Conservation (phyloP, 345 rosid genomes). For the Eucalyptus tenuipes region DNA sequence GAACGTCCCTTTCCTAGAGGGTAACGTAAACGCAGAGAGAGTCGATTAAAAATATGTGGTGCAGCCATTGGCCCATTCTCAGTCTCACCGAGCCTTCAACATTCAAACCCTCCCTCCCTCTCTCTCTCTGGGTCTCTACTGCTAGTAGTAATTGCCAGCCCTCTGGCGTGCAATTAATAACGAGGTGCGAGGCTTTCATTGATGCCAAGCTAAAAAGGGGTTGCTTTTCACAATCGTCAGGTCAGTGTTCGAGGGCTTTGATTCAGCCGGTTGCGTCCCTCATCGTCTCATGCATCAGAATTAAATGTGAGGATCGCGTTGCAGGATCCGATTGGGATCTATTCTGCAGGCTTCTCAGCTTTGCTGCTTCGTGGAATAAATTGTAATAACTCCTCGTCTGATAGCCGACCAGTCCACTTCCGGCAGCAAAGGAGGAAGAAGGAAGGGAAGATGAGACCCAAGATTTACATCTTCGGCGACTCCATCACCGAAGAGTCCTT, state of each 20-base stretch:
- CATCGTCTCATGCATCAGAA: neutral
- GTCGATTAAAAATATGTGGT: neutral
- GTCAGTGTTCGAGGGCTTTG: neutral
- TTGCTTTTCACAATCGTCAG: neutral
- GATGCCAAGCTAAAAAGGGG: neutral
- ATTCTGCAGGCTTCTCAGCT: neutral
- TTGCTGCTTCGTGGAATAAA: neutral
- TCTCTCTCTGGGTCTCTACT: neutral
- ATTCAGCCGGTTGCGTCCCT: neutral
- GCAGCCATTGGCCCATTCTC: neutral
- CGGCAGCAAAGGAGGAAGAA: neutral
- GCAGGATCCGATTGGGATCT: neutral
- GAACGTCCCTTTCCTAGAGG: neutral
- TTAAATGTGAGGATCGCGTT: neutral
- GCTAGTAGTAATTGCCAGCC: neutral
- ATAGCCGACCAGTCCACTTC: neutral
- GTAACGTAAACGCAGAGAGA: neutral
- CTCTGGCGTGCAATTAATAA: neutral
- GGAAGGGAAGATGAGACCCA: constrained; percentile 36
- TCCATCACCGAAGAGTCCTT: constrained; percentile 86
- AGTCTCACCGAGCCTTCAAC: neutral
- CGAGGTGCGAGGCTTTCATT: neutral
- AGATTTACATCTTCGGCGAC: constrained; percentile 78
- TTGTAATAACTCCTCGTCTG: neutral
- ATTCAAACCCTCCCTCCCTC: neutral